A percentile compares a stretch with the other conserved stretches of the same genome.
Evolutionary conservation across 2,329 filamentous ascomycete genomes (phyloP).

Genomic region (Aspergillus costaricaensis): DNA sequence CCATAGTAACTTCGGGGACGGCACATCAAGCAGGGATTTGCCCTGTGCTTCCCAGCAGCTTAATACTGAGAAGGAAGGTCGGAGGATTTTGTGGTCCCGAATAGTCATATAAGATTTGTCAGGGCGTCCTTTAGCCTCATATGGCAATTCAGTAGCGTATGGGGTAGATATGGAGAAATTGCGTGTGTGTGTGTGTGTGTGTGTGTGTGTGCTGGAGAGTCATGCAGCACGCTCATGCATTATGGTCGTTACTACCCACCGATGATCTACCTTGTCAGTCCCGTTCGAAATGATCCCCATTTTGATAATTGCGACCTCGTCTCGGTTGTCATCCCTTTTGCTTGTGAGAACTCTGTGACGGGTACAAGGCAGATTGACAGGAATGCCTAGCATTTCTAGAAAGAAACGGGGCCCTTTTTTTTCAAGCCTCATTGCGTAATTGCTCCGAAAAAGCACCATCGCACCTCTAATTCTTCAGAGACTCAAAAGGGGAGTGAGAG

Average conservation of each 20-base stretch:
- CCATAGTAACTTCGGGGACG: not conserved
- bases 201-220: not conserved
- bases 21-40: not conserved
- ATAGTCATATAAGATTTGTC: constrained; percentile 2
- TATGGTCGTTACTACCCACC: constrained; percentile 2
- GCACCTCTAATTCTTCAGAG: not conserved
- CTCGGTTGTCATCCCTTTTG: not conserved
- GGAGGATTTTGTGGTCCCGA: not conserved
- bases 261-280: constrained; percentile 5
- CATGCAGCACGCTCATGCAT: not conserved
- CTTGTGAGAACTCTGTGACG: not conserved
- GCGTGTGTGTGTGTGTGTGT: not conserved
- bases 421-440: not conserved
- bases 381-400: not conserved
- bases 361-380: not conserved
- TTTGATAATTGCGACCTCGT: not conserved
- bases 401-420: not conserved
- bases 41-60: not conserved
- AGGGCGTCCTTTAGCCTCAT: constrained; percentile 1
- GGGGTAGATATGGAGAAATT: constrained; percentile 6
- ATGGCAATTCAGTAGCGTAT: constrained; percentile 6
- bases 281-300: not conserved
- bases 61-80: not conserved
- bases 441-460: not conserved
- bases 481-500: not conserved